A percentile compares a stretch with the other conserved stretches of the same genome.
Conservation (phyloP, 495 filamentous ascomycete species). For the Penicillium verhagenii region DNA sequence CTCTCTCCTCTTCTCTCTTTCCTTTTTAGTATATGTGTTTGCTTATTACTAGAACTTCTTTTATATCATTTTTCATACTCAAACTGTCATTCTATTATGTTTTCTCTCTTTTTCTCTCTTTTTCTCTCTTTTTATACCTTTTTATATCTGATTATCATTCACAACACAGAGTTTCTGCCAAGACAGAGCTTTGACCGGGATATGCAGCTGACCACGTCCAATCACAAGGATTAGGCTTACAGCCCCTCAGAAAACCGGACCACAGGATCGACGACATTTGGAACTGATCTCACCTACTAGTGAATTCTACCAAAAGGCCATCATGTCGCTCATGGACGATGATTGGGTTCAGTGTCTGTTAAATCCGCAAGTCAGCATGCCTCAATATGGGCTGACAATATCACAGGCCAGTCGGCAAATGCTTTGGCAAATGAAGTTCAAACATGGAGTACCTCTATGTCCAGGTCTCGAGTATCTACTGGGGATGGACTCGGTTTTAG, state of each 20-base stretch:
- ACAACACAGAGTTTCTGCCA: background rate
- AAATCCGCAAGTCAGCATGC: background rate
- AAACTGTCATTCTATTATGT: too few species aligned
- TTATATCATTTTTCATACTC: too few species aligned
- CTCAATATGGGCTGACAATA: background rate
- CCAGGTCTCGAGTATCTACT: slow-evolving; percentile 26
- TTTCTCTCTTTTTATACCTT: too few species aligned
- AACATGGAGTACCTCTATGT: slow-evolving; percentile 13
- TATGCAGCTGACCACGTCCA: background rate
- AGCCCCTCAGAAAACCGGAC: background rate
- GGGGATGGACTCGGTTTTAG: slow-evolving; percentile 21
- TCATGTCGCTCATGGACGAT: background rate
- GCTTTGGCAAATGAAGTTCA: background rate
- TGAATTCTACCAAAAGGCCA: too few species aligned
- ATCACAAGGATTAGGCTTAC: background rate
- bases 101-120: too few species aligned
- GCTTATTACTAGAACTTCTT: too few species aligned
- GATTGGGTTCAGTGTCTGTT: background rate
- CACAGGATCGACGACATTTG: background rate
- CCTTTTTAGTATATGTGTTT: too few species aligned
- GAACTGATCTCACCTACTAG: background rate
- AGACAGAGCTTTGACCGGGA: background rate
- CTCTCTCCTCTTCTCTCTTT: too few species aligned
- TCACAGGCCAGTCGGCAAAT: background rate
- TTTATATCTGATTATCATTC: too few species aligned